Base-by-base conservation (phyloP, 2,329 filamentous ascomycete genomes). In the Colletotrichum spaethianum region DNA sequence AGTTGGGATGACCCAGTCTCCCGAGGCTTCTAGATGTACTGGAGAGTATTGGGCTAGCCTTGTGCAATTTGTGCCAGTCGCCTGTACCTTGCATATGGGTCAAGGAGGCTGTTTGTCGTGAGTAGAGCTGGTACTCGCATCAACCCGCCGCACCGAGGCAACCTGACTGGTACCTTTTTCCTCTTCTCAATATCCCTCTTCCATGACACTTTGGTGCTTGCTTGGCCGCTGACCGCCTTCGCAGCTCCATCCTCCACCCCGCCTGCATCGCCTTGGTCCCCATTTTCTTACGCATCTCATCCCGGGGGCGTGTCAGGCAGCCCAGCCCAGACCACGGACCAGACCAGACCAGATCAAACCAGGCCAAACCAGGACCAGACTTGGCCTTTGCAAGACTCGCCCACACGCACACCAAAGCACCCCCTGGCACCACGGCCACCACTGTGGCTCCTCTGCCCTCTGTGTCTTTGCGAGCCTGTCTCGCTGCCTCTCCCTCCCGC, bases 81-180 rank as follows among this genome's bases (percentile, higher is more conserved):
- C 67, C 67, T 70, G 70, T 71, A 71, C 70, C 70, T 71, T 71
- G 70, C 67, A 73, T 73, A 62, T 23, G 31, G 59, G 20, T 38
- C 55, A 71, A 23, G 67, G 67, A 72, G 52, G 69, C 44, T 63
- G 69, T 66, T 33, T 69, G 59, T 72, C 69, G 53, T 65, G 69
- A 52, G 28, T 68, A 72, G 36, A 64, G 44, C 57, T 63, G 57
- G 65, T 69, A 72, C 18, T 72, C 53, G 36, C 33, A 50, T 55
- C 26, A 42, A 20, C 33, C 42, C 31, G 38, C 33, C 4, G 26
- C 50, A 36, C 50, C 57, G 31, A 63, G 26, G 52, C 36, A 63
- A 72, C 57, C 63, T 67, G 16, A 18, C 31, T 28, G 55, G 48
- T 61, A 70, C 56, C 50, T 42, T 52, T 44, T 33, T 38, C 1